Evolutionary conservation across 2,329 filamentous ascomycete species (phyloP).

Genomic region (Cryphonectria nitschkei): DNA sequence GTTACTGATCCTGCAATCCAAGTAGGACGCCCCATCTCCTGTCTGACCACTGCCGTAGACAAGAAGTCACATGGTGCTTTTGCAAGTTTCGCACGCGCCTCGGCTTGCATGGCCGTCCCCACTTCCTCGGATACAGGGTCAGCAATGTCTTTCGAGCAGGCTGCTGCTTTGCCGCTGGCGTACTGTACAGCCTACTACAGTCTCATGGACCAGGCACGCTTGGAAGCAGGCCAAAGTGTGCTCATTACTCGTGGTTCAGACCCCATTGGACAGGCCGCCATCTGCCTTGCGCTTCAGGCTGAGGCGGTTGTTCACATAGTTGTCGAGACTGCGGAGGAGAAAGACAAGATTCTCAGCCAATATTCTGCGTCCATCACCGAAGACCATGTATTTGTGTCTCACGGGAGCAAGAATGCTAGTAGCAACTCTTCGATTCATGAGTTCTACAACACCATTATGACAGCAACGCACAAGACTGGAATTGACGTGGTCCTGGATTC

Average conservation of each 20-base stretch:
- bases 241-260: slow-evolving; percentile 46
- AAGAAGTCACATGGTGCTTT: slow-evolving; percentile 35
- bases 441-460: background rate
- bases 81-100: slow-evolving; percentile 40
- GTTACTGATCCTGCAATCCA: slow-evolving; percentile 32
- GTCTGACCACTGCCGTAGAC: slow-evolving; percentile 34
- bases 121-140: background rate
- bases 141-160: slow-evolving; percentile 41
- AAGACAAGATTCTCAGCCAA: slow-evolving; percentile 40
- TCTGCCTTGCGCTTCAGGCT: slow-evolving; percentile 42
- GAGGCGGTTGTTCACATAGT: slow-evolving; percentile 49
- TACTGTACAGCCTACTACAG: slow-evolving; percentile 47
- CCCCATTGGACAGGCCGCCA: slow-evolving; percentile 45
- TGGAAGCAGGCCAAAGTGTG: slow-evolving; percentile 44
- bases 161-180: slow-evolving; percentile 45
- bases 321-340: slow-evolving; percentile 45
- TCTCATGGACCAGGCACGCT: slow-evolving; percentile 43
- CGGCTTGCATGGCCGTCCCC: slow-evolving; percentile 31
- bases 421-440: background rate
- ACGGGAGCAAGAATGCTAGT: background rate
- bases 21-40: slow-evolving; percentile 43
- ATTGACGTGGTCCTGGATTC: slow-evolving; percentile 12
- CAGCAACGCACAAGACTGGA: background rate
- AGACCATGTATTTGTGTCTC: background rate
- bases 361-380: background rate